Evolutionary conservation across 345 rosid species (phyloP).

Genomic region (Arabidopsis arenosa): DNA sequence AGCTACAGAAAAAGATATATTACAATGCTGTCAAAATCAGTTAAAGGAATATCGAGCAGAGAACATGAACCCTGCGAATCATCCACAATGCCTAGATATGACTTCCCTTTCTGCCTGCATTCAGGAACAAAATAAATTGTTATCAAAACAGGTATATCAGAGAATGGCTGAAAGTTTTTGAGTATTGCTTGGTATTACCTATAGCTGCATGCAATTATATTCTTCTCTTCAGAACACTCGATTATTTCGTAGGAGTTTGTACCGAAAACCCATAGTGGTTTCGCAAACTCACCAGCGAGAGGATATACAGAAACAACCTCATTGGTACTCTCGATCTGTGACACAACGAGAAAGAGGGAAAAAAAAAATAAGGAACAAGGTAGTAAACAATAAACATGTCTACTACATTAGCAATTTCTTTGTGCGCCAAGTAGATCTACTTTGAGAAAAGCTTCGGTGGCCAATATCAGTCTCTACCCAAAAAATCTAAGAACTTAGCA

Average conservation of each 20-base stretch:
- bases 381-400: neutral
- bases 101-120: slow-evolving; percentile 90
- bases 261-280: slow-evolving; percentile 88
- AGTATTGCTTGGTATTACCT: slow-evolving; percentile 57
- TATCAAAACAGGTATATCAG: slow-evolving; percentile 17
- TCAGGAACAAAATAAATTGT: slow-evolving; percentile 23
- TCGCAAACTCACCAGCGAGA: slow-evolving; percentile 81
- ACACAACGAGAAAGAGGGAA: slow-evolving; percentile 7
- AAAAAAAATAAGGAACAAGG: neutral
- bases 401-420: neutral
- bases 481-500: slow-evolving; percentile 1
- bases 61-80: slow-evolving; percentile 66
- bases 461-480: slow-evolving; percentile 3
- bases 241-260: slow-evolving; percentile 77
- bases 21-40: slow-evolving; percentile 85
- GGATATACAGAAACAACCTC: slow-evolving; percentile 65
- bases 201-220: slow-evolving; percentile 79
- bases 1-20: slow-evolving; percentile 18
- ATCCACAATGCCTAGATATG: slow-evolving; percentile 80
- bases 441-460: slow-evolving; percentile 15
- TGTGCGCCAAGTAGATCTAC: neutral
- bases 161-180: slow-evolving; percentile 4
- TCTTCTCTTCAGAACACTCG: slow-evolving; percentile 60
- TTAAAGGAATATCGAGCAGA: slow-evolving; percentile 81
- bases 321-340: slow-evolving; percentile 73